These are phyloP conservation scores for Cordyceps militaris DNA, from an alignment of 2,329 filamentous ascomycete species.

Conservation along the genomic window DNA sequence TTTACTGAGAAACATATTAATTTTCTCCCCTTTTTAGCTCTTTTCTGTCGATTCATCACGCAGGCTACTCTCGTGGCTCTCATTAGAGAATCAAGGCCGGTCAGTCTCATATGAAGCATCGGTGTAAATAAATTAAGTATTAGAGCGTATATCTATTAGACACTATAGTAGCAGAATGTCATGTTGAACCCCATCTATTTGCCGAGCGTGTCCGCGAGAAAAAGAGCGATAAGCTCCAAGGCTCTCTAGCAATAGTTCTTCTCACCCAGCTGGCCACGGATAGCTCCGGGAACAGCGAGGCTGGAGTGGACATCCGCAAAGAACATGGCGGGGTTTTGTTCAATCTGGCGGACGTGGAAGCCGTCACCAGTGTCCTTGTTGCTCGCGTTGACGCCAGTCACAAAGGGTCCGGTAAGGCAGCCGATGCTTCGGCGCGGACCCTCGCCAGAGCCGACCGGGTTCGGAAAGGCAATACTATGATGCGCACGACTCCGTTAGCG, in stretches of 20 bases:
- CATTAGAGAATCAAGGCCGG: too few relatives aligned
- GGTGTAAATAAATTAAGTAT: too few relatives aligned
- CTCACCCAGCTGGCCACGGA: slow-evolving; percentile 40
- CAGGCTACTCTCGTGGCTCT: too few relatives aligned
- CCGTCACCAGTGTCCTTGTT: slow-evolving; percentile 30
- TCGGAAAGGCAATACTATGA: slow-evolving; percentile 40
- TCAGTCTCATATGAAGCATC: too few relatives aligned
- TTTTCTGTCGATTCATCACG: too few relatives aligned
- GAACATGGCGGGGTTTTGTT: slow-evolving; percentile 42
- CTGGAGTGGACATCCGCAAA: slow-evolving; percentile 47
- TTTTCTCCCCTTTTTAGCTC: too few relatives aligned
- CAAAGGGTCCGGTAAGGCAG: slow-evolving; percentile 32
- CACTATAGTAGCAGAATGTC: too few relatives aligned
- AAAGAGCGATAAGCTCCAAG: neutral
- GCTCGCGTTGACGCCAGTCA: slow-evolving; percentile 25
- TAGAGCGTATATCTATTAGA: too few relatives aligned
- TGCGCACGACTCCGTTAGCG: neutral
- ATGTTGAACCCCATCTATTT: too few relatives aligned
- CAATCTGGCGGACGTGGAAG: slow-evolving; percentile 44
- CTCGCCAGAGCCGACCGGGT: slow-evolving; percentile 33
- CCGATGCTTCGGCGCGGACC: slow-evolving; percentile 32
- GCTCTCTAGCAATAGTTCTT: neutral
- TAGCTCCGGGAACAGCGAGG: slow-evolving; percentile 41
- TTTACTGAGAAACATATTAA: too few relatives aligned
- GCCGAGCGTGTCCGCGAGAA: too few relatives aligned